Evolutionary conservation across 768 basidiomycete species (phyloP), one percentile per base, ranked within the genome.

Genomic region (Suillus luteus): DNA sequence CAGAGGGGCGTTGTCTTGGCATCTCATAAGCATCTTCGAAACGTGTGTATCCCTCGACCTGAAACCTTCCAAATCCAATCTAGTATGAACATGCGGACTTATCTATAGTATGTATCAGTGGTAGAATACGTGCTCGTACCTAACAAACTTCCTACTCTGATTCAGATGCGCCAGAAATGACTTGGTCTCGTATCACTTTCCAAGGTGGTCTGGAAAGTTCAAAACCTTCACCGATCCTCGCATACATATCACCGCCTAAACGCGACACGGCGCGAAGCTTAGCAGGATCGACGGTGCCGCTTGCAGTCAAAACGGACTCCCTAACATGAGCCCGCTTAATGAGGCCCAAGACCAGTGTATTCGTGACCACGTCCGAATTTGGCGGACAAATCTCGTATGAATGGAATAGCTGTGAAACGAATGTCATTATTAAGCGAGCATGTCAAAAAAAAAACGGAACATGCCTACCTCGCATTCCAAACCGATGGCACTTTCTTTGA

Each of bases 401-500:
- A 67, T 82, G 79, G 71, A 83, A 82, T 44, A 86, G 74, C 85
- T 86, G 62, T 62, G 59, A 52, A 55, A 60, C 62, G 78, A 65
- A 58, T 17, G 75, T 70, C 51, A 65, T 49, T 59, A 37, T 31
- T 46, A 64, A 41, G 68, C 41, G 64, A 44, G 67, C 48, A 66
- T 64, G 55, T 35, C 65, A 68, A 58, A 60, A n/a, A 52, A 51
- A 43, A 43, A 63, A 44, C 14, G 5, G 19, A 35, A 70, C 69
- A 80, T 76, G 46, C 78, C 46, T 70, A 85, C 85, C 79, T 84
- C 80, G 76, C 88, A 88, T 76, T 88, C 88, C 67, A 89, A 76
- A 61, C 81, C 80, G 38, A 87, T 78, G 15, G 83, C 81, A 70
- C 86, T 86, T 71, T 88, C 86, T 66, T 76, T 77, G 22, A 87